Conservation (phyloP, 2,329 filamentous ascomycete species). For the Elsinoe fawcettii region DNA sequence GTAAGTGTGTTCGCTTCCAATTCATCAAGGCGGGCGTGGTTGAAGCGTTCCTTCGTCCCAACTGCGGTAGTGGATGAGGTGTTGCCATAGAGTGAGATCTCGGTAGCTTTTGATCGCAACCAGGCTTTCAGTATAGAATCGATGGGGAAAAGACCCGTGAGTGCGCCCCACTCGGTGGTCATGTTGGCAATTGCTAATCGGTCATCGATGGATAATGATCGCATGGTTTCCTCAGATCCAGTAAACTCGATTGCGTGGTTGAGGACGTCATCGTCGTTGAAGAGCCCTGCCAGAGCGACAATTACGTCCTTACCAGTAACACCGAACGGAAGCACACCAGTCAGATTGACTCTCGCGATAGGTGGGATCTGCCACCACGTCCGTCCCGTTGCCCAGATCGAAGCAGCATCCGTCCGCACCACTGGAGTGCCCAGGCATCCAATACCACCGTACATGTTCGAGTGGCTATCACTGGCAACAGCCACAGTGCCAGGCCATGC, state of each 20-base stretch:
- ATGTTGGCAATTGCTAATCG: slow-evolving; percentile 72
- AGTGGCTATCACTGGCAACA: slow-evolving; percentile 72
- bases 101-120: slow-evolving; percentile 69
- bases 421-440: slow-evolving; percentile 70
- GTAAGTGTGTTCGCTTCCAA: slow-evolving; percentile 58
- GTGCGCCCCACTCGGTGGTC: slow-evolving; percentile 73
- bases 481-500: slow-evolving; percentile 78
- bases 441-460: slow-evolving; percentile 77
- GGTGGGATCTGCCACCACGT: slow-evolving; percentile 91
- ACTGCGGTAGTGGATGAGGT: slow-evolving; percentile 32
- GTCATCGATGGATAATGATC: slow-evolving; percentile 62
- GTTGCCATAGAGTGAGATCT: slow-evolving; percentile 52
- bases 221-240: slow-evolving; percentile 69
- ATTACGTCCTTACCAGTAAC: slow-evolving; percentile 95
- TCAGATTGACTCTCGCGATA: slow-evolving; percentile 70
- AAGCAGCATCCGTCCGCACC: slow-evolving; percentile 79
- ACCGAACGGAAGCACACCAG: slow-evolving; percentile 64
- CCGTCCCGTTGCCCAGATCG: slow-evolving; percentile 71
- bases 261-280: slow-evolving; percentile 79
- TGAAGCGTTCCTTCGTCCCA: slow-evolving; percentile 53
- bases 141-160: slow-evolving; percentile 71
- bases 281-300: slow-evolving; percentile 75
- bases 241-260: slow-evolving; percentile 89
- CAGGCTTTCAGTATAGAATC: slow-evolving; percentile 64
- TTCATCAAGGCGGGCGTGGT: slow-evolving; percentile 64